phyloP scores from a whole-genome alignment of 805 yeast genomes.

The Wickerhamiella slavikovae region DNA sequence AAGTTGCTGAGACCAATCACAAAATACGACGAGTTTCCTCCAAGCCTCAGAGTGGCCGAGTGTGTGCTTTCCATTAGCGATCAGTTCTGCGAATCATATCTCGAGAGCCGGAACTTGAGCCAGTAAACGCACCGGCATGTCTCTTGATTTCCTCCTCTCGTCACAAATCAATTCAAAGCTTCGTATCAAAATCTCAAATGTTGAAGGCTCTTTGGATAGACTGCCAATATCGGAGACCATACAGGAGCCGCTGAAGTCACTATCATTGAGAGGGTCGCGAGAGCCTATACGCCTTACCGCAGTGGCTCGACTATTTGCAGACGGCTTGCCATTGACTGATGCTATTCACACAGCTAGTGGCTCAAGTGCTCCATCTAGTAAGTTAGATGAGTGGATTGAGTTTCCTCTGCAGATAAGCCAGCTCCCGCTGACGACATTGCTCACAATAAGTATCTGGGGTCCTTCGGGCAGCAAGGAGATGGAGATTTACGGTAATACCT shows the following conservation, averaged over 20 bases:
- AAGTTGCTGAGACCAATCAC: too few species aligned
- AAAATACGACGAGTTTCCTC: too few species aligned
- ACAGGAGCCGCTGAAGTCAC: slow-evolving; percentile 26
- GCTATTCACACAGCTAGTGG: slow-evolving; percentile 31
- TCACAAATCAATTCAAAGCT: slow-evolving; percentile 32
- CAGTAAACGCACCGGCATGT: too few species aligned
- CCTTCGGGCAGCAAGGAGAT: slow-evolving; percentile 28
- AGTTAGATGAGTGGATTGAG: slow-evolving; percentile 54
- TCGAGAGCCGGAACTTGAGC: too few species aligned
- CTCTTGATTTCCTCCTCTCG: slow-evolving; percentile 32
- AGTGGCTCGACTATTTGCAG: slow-evolving; percentile 26
- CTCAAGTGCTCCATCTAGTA: slow-evolving; percentile 22
- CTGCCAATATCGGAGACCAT: slow-evolving; percentile 27
- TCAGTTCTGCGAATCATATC: too few species aligned
- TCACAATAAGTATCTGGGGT: slow-evolving; percentile 49
- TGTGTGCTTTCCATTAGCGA: too few species aligned
- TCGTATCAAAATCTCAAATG: slow-evolving; percentile 25
- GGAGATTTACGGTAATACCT: slow-evolving; percentile 38
- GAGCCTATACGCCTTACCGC: slow-evolving; percentile 17
- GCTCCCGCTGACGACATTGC: slow-evolving; percentile 38
- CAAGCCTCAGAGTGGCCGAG: too few species aligned
- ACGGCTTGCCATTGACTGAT: slow-evolving; percentile 26
- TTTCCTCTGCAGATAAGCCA: slow-evolving; percentile 56
- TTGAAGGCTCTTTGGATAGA: slow-evolving; percentile 25
- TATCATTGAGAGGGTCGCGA: slow-evolving; percentile 12